Conservation (phyloP, 108 stramenopile species). For the Pseudonitzschia multiseries region DNA sequence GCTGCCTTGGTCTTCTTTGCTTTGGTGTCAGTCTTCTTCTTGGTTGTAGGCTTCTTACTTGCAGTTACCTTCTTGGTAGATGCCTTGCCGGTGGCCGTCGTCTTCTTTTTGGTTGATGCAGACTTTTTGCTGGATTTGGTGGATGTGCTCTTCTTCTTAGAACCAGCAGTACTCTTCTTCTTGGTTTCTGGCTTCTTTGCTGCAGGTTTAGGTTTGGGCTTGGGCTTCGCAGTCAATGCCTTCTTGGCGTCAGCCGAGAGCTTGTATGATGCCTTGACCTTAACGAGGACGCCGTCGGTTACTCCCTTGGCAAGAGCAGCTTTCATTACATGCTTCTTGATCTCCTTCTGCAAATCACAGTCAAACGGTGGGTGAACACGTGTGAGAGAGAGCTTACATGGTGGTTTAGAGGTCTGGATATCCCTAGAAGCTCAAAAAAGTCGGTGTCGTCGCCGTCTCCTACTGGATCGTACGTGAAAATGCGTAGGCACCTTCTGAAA, state of each 20-base stretch:
- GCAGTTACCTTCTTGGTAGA: slow-evolving; percentile 22
- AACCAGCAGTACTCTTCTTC: background rate
- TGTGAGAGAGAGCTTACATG: background rate
- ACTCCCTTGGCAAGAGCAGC: slow-evolving; percentile 70
- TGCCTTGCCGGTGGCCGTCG: background rate
- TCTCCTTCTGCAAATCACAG: slow-evolving; percentile 21
- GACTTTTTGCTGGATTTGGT: background rate
- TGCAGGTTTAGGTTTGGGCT: slow-evolving; percentile 30
- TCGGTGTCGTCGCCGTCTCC: slow-evolving; percentile 12
- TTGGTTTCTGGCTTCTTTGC: slow-evolving; percentile 14
- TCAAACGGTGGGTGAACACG: background rate
- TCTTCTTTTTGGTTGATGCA: background rate
- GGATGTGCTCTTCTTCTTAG: slow-evolving; percentile 6
- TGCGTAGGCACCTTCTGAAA: slow-evolving; percentile 25
- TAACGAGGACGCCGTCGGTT: slow-evolving; percentile 57
- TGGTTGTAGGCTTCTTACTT: slow-evolving; percentile 5
- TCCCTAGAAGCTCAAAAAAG: background rate
- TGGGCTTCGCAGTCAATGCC: slow-evolving; percentile 40
- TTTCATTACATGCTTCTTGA: slow-evolving; percentile 66
- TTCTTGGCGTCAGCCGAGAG: slow-evolving; percentile 66
- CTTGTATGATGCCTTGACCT: slow-evolving; percentile 78
- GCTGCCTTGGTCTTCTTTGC: slow-evolving; percentile 4
- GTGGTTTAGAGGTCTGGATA: slow-evolving; percentile 12
- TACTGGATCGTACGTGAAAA: slow-evolving; percentile 24
- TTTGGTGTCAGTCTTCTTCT: background rate